These are phyloP conservation scores for Rhododendron ovatum DNA, from an alignment of 148 eudicot genomes.

Conservation along the genomic window DNA sequence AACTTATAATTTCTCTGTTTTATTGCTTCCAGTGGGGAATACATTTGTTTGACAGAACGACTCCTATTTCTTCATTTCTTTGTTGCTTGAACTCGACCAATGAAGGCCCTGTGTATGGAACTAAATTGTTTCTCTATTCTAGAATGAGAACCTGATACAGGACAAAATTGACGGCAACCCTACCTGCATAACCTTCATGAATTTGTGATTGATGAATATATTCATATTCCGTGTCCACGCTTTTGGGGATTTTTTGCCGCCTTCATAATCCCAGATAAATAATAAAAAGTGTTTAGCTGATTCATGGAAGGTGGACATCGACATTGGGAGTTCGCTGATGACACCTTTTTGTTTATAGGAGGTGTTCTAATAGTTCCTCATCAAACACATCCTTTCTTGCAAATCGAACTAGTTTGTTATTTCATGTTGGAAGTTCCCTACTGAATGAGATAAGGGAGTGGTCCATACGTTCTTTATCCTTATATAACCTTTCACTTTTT, in stretches of 20 bases:
- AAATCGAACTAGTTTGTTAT: background rate
- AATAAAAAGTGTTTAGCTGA: slow-evolving; percentile 24
- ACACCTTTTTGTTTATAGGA: slow-evolving; percentile 21
- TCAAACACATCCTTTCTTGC: slow-evolving; percentile 18
- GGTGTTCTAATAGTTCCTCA: slow-evolving; percentile 43
- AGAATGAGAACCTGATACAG: background rate
- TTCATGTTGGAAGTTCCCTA: background rate
- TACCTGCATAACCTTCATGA: background rate
- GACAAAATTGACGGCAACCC: background rate
- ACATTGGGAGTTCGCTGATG: slow-evolving; percentile 37
- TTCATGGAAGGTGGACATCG: slow-evolving; percentile 34
- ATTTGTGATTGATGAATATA: background rate
- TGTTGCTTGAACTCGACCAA: background rate
- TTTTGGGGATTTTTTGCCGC: slow-evolving; percentile 4
- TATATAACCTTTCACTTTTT: background rate
- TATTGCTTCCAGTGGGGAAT: background rate
- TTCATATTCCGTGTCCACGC: background rate
- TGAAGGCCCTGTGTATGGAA: background rate
- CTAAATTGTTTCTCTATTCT: background rate
- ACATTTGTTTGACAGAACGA: background rate
- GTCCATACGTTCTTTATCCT: background rate
- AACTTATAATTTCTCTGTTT: background rate
- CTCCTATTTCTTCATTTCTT: background rate
- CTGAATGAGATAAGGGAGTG: background rate
- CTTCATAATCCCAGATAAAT: slow-evolving; percentile 39